Evolutionary conservation across 1,284 basidiomycete species (phyloP).

Genomic region (Peniophora sp.): DNA sequence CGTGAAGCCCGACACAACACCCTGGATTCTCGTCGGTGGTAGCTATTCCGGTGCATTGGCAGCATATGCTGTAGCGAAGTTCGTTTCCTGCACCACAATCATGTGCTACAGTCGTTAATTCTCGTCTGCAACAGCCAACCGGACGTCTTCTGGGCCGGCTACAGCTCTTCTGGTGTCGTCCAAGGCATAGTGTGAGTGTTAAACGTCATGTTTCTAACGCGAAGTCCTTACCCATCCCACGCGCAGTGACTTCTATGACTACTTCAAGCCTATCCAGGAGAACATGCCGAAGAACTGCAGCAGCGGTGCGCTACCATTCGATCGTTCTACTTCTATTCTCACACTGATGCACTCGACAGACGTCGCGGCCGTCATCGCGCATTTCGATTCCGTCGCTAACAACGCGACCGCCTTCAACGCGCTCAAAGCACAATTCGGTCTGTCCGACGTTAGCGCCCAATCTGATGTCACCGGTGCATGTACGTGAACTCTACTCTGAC

Average conservation of each 20-base stretch:
- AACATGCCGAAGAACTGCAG: conserved; percentile 68
- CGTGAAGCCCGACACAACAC: conserved; percentile 48
- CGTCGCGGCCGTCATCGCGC: conserved; percentile 39
- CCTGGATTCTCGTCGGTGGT: conserved; percentile 67
- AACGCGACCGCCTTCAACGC: conserved; percentile 37
- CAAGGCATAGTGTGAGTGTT: conserved; percentile 49
- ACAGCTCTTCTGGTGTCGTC: conserved; percentile 66
- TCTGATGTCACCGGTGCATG: conserved; percentile 61
- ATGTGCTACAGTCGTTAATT: background rate
- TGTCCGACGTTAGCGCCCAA: conserved; percentile 46
- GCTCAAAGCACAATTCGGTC: conserved; percentile 51
- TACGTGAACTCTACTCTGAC: conserved; percentile 17
- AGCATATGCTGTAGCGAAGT: conserved; percentile 69
- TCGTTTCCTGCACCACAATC: conserved; percentile 13
- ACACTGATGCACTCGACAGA: too few relatives aligned
- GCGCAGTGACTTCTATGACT: conserved; percentile 57
- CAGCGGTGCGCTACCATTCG: conserved; percentile 37
- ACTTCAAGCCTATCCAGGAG: conserved; percentile 62
- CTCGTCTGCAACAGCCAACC: conserved; percentile 40
- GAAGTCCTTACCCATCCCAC: background rate
- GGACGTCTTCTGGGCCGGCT: conserved; percentile 57
- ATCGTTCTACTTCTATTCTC: too few relatives aligned
- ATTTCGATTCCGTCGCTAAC: conserved; percentile 42
- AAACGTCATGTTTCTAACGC: background rate
- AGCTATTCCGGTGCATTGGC: conserved; percentile 66